A percentile compares a stretch with the other conserved stretches of the same genome.
phyloP scores from a whole-genome alignment of 1,284 basidiomycete species.

The Clitocybe nebularis region DNA sequence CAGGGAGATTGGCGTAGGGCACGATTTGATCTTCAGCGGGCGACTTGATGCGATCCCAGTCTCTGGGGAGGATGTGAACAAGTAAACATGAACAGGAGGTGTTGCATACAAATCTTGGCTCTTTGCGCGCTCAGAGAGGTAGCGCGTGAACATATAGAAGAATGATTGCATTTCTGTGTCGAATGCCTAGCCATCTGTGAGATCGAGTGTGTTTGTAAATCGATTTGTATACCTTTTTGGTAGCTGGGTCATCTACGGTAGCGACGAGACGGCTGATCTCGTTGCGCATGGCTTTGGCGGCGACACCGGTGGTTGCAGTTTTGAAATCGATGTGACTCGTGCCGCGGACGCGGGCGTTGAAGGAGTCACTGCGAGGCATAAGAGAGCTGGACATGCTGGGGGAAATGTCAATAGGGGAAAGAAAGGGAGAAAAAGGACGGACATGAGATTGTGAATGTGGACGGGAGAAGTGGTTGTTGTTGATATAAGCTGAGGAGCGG shows the following conservation, averaged over 20 bases:
- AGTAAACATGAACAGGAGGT: slow-evolving; percentile 16
- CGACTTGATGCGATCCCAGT: slow-evolving; percentile 97
- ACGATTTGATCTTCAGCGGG: slow-evolving; percentile 93
- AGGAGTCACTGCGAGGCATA: slow-evolving; percentile 56
- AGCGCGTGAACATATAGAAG: slow-evolving; percentile 99
- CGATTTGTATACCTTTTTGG: slow-evolving; percentile 75
- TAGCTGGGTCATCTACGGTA: slow-evolving; percentile 73
- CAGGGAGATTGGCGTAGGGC: slow-evolving; percentile 74
- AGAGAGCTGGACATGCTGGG: slow-evolving; percentile 54
- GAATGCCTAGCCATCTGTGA: slow-evolving; percentile 65
- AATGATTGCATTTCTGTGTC: slow-evolving; percentile 99
- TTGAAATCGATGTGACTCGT: slow-evolving; percentile 87
- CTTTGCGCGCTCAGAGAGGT: slow-evolving; percentile 93
- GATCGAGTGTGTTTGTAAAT: slow-evolving; percentile 12
- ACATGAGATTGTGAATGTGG: slow-evolving; percentile 40
- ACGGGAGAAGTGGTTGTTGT: slow-evolving; percentile 60
- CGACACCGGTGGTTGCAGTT: slow-evolving; percentile 96
- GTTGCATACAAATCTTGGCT: slow-evolving; percentile 85
- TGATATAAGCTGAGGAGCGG: slow-evolving; percentile 59
- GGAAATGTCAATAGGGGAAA: slow-evolving; percentile 16
- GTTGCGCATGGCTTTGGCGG: slow-evolving; percentile 98
- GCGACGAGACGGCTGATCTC: slow-evolving; percentile 93
- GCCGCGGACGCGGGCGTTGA: slow-evolving; percentile 65
- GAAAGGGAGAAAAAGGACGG: slow-evolving; percentile 20
- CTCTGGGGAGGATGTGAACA: slow-evolving; percentile 44